A percentile compares a stretch with the other conserved stretches of the same genome.
phyloP scores from a whole-genome alignment of 2,329 filamentous ascomycete species.

The Neopestalotiopsis sp. region DNA sequence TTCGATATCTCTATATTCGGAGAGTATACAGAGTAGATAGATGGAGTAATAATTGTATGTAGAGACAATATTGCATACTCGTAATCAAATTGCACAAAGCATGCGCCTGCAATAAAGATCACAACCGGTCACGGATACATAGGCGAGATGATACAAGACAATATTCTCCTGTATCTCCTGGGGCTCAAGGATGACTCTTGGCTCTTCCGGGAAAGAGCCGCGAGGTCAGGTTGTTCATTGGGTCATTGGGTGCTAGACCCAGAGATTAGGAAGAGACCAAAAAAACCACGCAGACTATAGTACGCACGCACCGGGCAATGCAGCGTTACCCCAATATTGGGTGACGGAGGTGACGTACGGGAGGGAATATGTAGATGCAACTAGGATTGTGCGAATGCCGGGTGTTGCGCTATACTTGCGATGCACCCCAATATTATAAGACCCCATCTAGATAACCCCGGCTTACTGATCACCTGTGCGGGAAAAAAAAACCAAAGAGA shows the following conservation, averaged over 20 bases:
- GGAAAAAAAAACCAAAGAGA: background rate
- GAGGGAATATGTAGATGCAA: background rate
- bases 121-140: background rate
- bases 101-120: background rate
- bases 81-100: background rate
- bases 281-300: background rate
- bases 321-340: background rate
- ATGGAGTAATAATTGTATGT: background rate
- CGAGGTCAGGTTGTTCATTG: background rate
- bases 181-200: background rate
- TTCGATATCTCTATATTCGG: background rate
- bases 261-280: background rate
- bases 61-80: background rate
- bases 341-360: background rate
- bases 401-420: background rate
- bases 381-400: background rate
- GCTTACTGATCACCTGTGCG: background rate
- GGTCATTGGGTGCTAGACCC: no score
- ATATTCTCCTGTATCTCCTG: background rate
- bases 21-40: background rate
- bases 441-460: background rate
- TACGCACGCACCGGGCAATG: background rate
- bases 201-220: background rate
- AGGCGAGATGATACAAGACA: background rate
- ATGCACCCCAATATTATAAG: background rate